phyloP scores from a whole-genome alignment of 1,284 basidiomycete species.

The Schizophyllum commune region DNA sequence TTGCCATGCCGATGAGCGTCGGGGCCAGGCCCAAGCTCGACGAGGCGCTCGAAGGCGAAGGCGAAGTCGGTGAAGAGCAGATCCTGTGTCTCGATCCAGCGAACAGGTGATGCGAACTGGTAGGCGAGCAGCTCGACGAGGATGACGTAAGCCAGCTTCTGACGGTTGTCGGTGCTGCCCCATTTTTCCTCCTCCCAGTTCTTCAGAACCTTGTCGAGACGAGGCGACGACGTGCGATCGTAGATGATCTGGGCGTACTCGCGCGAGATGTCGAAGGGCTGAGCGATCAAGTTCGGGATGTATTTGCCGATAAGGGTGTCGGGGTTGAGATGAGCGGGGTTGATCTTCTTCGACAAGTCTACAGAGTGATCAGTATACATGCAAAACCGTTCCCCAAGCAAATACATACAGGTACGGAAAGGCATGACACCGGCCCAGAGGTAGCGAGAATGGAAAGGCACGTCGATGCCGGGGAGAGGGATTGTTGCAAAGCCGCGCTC shows the following conservation, averaged over 20 bases:
- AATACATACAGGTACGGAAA: constrained; percentile 77
- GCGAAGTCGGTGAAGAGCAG: constrained; percentile 84
- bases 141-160: constrained; percentile 91
- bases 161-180: constrained; percentile 75
- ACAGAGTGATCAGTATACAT: constrained; percentile 10
- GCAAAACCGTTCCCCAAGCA: constrained; percentile 5
- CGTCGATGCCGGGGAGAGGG: constrained; percentile 94
- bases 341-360: constrained; percentile 98
- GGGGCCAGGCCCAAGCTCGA: constrained; percentile 96
- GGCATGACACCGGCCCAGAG: constrained; percentile 98
- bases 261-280: constrained; percentile 87
- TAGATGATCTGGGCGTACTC: constrained; percentile 93
- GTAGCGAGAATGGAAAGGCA: constrained; percentile 98
- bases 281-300: constrained; percentile 95
- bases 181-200: constrained; percentile 93
- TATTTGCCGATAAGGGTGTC: constrained; percentile 92
- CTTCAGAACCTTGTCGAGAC: constrained; percentile 87
- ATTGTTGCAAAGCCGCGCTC: constrained; percentile 97
- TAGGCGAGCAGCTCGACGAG: constrained; percentile 96
- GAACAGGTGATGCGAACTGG: constrained; percentile 92
- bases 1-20: constrained; percentile 94
- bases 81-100: constrained; percentile 99
- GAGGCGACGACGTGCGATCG: constrained; percentile 89
- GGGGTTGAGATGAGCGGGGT: constrained; percentile 82
- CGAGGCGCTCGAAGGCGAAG: constrained; percentile 90